Conservation (phyloP, 163 green algal genomes). For the Prototheca stagnorum region DNA sequence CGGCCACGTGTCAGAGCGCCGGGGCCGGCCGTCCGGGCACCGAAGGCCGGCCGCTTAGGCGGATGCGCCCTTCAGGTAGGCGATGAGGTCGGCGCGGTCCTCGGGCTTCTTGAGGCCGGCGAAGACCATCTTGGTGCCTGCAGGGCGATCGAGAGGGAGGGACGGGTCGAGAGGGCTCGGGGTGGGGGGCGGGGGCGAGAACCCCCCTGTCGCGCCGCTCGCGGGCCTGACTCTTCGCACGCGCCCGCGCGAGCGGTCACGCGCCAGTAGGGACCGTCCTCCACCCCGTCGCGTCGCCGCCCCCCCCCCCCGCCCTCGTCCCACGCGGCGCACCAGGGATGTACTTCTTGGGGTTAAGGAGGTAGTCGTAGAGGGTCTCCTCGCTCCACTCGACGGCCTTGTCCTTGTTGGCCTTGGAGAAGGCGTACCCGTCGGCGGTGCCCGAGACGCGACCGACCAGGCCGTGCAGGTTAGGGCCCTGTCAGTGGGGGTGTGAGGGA, state of each 20-base stretch:
- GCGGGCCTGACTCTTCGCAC: no score
- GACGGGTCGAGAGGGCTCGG: neutral
- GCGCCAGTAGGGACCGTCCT: no score
- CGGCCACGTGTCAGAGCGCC: neutral
- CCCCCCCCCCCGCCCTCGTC: neutral
- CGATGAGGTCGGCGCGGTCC: conserved; percentile 52
- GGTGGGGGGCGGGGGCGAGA: no score
- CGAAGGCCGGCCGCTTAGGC: conserved; percentile 15
- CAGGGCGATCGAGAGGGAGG: no score
- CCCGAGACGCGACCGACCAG: conserved; percentile 69
- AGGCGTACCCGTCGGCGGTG: conserved; percentile 72
- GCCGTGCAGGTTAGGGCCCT: conserved; percentile 77
- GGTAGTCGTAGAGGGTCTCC: conserved; percentile 92
- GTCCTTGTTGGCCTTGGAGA: conserved; percentile 97
- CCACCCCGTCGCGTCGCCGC: neutral
- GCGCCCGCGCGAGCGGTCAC: no score
- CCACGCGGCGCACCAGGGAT: conserved; percentile 51
- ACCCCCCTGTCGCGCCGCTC: no score
- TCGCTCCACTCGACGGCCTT: conserved; percentile 83
- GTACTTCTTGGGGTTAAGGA: conserved; percentile 96
- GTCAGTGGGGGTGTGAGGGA: no score
- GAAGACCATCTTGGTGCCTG: conserved; percentile 99
- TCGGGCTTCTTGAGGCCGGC: conserved; percentile 95
- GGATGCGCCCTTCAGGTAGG: conserved; percentile 65
- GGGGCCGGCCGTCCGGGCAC: neutral